These are phyloP conservation scores for Closterium sp. DNA, from an alignment of 139 green algal species.

Conservation along the genomic window DNA sequence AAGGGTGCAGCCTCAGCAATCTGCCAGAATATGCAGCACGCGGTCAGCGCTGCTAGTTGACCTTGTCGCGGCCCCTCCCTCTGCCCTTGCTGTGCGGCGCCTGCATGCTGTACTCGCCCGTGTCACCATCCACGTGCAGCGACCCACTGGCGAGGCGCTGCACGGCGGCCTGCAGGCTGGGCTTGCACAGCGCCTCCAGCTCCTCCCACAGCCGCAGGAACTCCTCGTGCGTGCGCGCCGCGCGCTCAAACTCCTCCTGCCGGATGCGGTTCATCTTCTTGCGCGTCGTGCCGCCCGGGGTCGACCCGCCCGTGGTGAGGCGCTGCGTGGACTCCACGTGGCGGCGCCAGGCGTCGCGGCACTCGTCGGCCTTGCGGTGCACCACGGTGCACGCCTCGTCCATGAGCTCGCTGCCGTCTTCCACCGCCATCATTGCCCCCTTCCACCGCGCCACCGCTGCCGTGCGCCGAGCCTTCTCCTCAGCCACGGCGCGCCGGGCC, in stretches of 20 bases:
- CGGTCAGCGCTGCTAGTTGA: no score
- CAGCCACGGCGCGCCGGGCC: background rate
- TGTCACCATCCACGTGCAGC: no score
- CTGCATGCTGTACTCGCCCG: no score
- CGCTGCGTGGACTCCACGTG: background rate
- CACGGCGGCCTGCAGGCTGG: background rate
- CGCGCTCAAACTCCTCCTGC: background rate
- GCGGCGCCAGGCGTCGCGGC: background rate
- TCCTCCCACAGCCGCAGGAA: background rate
- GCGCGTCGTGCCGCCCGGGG: no score
- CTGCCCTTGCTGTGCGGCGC: no score
- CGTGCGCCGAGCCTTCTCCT: background rate
- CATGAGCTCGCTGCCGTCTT: background rate
- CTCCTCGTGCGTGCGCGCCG: background rate
- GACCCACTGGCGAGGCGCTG: background rate
- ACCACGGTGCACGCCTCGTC: background rate
- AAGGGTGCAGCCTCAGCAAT: no score
- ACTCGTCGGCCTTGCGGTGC: background rate
- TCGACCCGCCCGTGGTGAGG: background rate
- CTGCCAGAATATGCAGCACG: no score
- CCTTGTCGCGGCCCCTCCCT: no score
- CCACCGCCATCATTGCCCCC: background rate
- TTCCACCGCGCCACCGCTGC: background rate
- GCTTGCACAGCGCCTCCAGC: background rate
- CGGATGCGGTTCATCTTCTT: background rate